Conservation (phyloP, 495 filamentous ascomycete genomes). For the Aspergillus kassunensis region DNA sequence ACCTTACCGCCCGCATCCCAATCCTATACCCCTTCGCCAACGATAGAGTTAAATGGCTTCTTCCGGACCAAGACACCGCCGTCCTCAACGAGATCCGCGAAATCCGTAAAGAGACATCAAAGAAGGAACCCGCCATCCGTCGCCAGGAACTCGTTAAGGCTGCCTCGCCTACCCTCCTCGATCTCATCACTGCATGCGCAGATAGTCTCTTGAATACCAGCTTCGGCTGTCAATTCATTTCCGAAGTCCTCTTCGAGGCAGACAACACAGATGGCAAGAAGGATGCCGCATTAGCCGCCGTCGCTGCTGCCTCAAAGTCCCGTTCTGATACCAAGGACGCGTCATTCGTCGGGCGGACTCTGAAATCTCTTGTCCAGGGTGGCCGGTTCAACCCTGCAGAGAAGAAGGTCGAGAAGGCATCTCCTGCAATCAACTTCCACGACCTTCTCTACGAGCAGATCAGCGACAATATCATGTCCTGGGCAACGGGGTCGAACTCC, state of each 20-base stretch:
- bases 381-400: conserved; percentile 72
- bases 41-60: conserved; percentile 65
- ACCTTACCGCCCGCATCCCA: conserved; percentile 70
- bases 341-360: conserved; percentile 72
- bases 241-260: conserved; percentile 75
- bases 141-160: conserved; percentile 68
- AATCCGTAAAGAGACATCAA: conserved; percentile 74
- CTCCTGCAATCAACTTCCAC: conserved; percentile 79
- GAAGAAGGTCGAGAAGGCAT: conserved; percentile 62
- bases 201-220: conserved; percentile 63
- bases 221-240: conserved; percentile 82
- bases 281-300: conserved; percentile 56
- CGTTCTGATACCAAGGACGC: conserved; percentile 54
- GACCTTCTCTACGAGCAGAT: conserved; percentile 72
- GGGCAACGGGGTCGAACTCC: conserved; percentile 78
- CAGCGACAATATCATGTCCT: conserved; percentile 67
- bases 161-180: conserved; percentile 55
- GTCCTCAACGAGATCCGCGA: conserved; percentile 70
- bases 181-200: conserved; percentile 64
- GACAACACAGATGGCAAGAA: conserved; percentile 58
- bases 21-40: conserved; percentile 81
- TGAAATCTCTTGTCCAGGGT: conserved; percentile 83
- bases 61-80: conserved; percentile 55
- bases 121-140: conserved; percentile 77
- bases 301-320: conserved; percentile 65